Evolutionary conservation across 1,139 yeast species (phyloP).

Genomic region (Debaryomyces robertsiae): DNA sequence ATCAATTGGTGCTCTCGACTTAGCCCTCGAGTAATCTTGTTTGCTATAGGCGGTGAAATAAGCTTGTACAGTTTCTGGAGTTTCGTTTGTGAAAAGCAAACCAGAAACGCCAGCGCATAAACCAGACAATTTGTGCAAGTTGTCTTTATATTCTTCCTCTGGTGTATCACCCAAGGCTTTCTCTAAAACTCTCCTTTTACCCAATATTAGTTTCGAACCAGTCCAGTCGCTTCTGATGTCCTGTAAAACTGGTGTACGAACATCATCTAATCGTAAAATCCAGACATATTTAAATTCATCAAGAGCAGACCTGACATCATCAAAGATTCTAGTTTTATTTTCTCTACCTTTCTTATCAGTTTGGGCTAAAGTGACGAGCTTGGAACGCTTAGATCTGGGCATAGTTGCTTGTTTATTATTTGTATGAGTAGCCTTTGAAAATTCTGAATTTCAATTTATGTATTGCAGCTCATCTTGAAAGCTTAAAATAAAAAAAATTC

Average conservation of each 20-base stretch:
- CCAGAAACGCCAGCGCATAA: slow-evolving; percentile 76
- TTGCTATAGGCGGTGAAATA: slow-evolving; percentile 79
- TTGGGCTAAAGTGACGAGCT: slow-evolving; percentile 91
- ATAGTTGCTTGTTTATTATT: slow-evolving; percentile 32
- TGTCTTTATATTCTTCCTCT: slow-evolving; percentile 88
- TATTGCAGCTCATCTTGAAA: slow-evolving; percentile 8
- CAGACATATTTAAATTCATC: slow-evolving; percentile 79
- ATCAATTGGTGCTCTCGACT: slow-evolving; percentile 77
- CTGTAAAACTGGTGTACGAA: slow-evolving; percentile 93
- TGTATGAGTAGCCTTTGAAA: slow-evolving; percentile 11
- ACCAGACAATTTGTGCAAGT: slow-evolving; percentile 68
- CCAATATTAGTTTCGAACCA: slow-evolving; percentile 85
- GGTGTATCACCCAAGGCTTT: slow-evolving; percentile 87
- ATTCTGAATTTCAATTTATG: slow-evolving; percentile 1
- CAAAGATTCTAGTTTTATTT: slow-evolving; percentile 87
- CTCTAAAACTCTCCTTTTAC: slow-evolving; percentile 90
- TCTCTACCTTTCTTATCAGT: slow-evolving; percentile 95
- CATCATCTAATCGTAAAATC: slow-evolving; percentile 86
- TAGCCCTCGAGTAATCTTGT: slow-evolving; percentile 88
- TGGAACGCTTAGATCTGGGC: slow-evolving; percentile 97
- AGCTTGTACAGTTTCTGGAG: slow-evolving; percentile 77
- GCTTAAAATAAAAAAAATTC: slow-evolving; percentile 1
- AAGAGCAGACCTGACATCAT: slow-evolving; percentile 80
- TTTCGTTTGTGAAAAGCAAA: slow-evolving; percentile 82
- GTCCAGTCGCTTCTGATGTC: slow-evolving; percentile 91